Base-by-base conservation (phyloP, 2,329 filamentous ascomycete genomes). In the Botrytis medusae region DNA sequence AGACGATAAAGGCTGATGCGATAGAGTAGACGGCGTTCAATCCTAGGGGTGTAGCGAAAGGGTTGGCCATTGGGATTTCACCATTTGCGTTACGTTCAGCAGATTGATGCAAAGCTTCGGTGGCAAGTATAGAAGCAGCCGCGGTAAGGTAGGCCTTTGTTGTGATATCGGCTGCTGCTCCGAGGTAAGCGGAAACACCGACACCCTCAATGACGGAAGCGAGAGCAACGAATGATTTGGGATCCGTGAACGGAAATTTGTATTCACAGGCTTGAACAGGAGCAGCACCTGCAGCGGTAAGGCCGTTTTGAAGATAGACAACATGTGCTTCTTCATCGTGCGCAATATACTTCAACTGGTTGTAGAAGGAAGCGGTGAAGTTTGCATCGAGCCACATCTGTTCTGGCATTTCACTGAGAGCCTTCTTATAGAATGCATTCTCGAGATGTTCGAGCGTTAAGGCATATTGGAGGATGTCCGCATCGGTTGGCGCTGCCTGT, bases 61-160 rank as follows among this genome's bases (percentile, higher is more conserved):
- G 82, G 76, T 88, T 85, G 0, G 90, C 83, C 77, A 88, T 89
- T 5, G 89, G 88, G 12, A 82, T 81, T 76, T 88, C 80, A 69
- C 83, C 82, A 34, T 85, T 81, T 20, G 83, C 83, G 51, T 82
- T 81, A 69, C 90, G 88, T 73, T 91, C 82, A 81, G 89, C 90
- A 4, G 90, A 84, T 14, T 87, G 87, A 83, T 92, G 90, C n/a
- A 90, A 86, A 54, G 90, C 86, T 79, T 92, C 90, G 65, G 91
- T 87, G 57, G 88, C 88, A 51, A 92, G 83, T 78, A 93, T 89
- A 71, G 86, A 86, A n/a, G 87, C 90, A 0, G 90, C 90, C 8
- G 87, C 87, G 0, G 87, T 87, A 51, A 92, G 83, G 81, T 90
- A 90, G 22, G 84, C 83, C 77, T 88, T 86, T 77, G 86, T 84